Base-by-base conservation (phyloP, 192 early-diverging fungal species). In the Irineochytrium annulatum region DNA sequence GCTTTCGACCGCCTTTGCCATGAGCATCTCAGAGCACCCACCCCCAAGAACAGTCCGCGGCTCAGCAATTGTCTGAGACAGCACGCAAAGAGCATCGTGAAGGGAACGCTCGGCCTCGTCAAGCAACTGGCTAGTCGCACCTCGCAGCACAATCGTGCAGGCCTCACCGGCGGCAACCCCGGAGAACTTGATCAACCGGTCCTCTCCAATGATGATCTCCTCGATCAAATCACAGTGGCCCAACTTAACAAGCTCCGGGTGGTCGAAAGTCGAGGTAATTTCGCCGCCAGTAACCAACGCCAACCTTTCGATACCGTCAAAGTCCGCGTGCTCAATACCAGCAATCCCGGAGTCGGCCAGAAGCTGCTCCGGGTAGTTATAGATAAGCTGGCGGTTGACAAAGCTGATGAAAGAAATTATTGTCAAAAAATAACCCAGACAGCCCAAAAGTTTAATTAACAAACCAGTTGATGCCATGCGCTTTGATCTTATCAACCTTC, bases 361-460 rank as follows among this genome's bases (percentile, higher is more conserved):
- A 39, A 99, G 83, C 75, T 94, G 92, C 77, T 99, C 96, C 46
- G 96, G 96, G 91, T 92, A 99, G 87, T 99, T 99, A 82, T 99
- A 99, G 65, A 99, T 99, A 33, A 99, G 78, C 72, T 99, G 96
- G 63, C 96, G 91, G 85, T 99, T 99, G 53, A 99, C 95, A 78
- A 99, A 99, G 70, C 63, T 65, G 34, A 44, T 16, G 48, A 30
- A 61, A 20, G 19, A 3, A n/a, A 55, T 29, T n/a, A 20, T 1
- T 19, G 24, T 17, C n/a, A 31, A n/a, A 30, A 28, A 68, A 16
- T 22, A n/a, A 52, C 20, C 16, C 3, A 54, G 26, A 31, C 11
- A 27, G 13, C 32, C 16, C n/a, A n/a, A n/a, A n/a, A n/a, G n/a
- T n/a, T n/a, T n/a, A n/a, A n/a, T n/a, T n/a, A n/a, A n/a, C n/a